Evolutionary conservation across 208 protist genomes (phyloP).

Genomic region (Leishmania mexicana): DNA sequence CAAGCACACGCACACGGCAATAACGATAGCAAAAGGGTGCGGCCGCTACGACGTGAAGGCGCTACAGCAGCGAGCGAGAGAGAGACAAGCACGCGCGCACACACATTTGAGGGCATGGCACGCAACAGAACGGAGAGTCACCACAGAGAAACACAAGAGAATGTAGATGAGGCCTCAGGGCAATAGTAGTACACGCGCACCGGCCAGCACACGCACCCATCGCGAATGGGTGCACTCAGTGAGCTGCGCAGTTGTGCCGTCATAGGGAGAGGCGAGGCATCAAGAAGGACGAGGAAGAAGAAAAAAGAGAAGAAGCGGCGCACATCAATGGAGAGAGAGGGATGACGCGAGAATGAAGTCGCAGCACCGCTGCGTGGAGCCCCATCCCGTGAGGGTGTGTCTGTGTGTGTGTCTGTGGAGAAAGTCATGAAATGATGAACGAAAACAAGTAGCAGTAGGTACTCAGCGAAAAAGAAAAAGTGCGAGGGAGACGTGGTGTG

Average conservation of each 20-base stretch:
- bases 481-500: background rate
- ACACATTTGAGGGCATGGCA: background rate
- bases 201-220: background rate
- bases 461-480: background rate
- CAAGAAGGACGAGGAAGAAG: background rate
- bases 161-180: background rate
- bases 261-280: background rate
- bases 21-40: background rate
- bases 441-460: conserved; percentile 4
- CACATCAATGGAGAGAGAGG: background rate
- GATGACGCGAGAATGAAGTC: background rate
- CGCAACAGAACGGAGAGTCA: background rate
- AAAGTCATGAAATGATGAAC: background rate
- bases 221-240: background rate
- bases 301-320: background rate
- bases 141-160: background rate
- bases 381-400: background rate
- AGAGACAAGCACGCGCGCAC: background rate
- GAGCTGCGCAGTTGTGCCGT: background rate
- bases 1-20: background rate
- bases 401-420: background rate
- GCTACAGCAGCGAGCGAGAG: background rate
- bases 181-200: background rate
- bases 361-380: background rate
- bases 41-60: background rate